These are phyloP conservation scores for Cytospora piceicola DNA, from an alignment of 2,329 filamentous ascomycete species.

Conservation along the genomic window DNA sequence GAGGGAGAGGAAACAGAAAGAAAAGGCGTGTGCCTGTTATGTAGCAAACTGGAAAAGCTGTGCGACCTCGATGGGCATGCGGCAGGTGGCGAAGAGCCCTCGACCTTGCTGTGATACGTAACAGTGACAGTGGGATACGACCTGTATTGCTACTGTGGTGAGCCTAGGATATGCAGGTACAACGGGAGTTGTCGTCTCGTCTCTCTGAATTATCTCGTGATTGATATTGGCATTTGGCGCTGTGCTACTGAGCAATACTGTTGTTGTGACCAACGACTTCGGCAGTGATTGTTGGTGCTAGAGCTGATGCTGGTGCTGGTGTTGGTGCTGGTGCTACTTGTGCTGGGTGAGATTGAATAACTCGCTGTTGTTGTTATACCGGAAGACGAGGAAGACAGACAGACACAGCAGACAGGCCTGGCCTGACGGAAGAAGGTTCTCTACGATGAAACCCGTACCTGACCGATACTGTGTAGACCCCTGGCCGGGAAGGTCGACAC, in stretches of 20 bases:
- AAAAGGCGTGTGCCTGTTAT: slow-evolving; percentile 14
- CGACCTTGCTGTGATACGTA: slow-evolving; percentile 3
- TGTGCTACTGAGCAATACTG: slow-evolving; percentile 15
- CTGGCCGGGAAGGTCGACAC: not conserved
- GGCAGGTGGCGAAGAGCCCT: slow-evolving; percentile 5
- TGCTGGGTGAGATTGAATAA: not conserved
- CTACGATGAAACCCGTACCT: not conserved
- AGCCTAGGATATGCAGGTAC: slow-evolving; percentile 24
- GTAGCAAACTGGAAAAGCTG: slow-evolving; percentile 9
- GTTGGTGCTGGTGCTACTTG: slow-evolving; percentile 9
- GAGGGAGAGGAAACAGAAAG: not conserved
- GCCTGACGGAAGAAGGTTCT: not conserved
- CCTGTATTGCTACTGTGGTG: slow-evolving; percentile 3
- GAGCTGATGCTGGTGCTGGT: slow-evolving; percentile 1
- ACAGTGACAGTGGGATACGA: slow-evolving; percentile 15
- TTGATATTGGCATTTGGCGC: slow-evolving; percentile 19
- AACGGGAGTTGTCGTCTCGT: slow-evolving; percentile 17
- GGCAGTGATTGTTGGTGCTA: not conserved
- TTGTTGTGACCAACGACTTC: not conserved
- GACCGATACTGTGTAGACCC: slow-evolving; percentile 1
- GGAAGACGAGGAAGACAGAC: not conserved
- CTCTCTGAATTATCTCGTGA: slow-evolving; percentile 16
- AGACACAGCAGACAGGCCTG: not conserved
- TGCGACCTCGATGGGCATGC: not conserved
- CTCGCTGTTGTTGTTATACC: not conserved